These are phyloP conservation scores for Papilionanthe hybrid DNA, from an alignment of 116 monocot genomes.

Conservation along the genomic window DNA sequence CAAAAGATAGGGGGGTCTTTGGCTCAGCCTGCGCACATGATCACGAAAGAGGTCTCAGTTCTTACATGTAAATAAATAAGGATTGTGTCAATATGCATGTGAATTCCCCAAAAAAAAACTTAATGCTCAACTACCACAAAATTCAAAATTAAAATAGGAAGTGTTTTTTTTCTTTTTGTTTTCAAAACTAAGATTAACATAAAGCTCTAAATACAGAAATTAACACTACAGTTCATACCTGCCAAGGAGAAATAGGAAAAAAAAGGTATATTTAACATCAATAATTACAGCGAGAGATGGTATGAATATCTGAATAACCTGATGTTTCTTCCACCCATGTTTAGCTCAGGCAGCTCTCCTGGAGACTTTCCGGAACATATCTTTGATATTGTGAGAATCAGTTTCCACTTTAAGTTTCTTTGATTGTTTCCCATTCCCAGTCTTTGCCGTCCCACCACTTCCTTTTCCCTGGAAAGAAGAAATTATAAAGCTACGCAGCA, in stretches of 20 bases:
- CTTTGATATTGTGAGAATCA: constrained; percentile 73
- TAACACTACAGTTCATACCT: neutral
- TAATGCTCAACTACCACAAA: too few species aligned
- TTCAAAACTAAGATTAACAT: too few species aligned
- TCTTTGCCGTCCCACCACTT: constrained; percentile 21
- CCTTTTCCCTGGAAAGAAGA: constrained; percentile 32
- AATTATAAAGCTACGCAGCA: too few species aligned
- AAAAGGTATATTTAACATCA: neutral
- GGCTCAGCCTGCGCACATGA: too few species aligned
- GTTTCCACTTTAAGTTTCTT: constrained; percentile 62
- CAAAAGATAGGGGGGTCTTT: too few species aligned
- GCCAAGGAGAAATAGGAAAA: neutral
- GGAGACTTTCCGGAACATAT: constrained; percentile 69
- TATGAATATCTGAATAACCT: neutral
- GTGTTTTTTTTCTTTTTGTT: too few species aligned
- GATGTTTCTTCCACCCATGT: neutral
- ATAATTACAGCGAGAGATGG: neutral
- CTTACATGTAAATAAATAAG: too few species aligned
- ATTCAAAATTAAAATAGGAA: too few species aligned
- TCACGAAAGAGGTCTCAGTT: too few species aligned
- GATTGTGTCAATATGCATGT: too few species aligned
- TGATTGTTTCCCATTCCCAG: constrained; percentile 43
- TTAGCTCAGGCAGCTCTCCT: constrained; percentile 26
- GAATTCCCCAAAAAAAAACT: too few species aligned
- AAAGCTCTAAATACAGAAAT: too few species aligned